A percentile compares a stretch with the other conserved stretches of the same genome.
Evolutionary conservation across 2,329 filamentous ascomycete genomes (phyloP).

Genomic region (Curvularia eragrostidis): DNA sequence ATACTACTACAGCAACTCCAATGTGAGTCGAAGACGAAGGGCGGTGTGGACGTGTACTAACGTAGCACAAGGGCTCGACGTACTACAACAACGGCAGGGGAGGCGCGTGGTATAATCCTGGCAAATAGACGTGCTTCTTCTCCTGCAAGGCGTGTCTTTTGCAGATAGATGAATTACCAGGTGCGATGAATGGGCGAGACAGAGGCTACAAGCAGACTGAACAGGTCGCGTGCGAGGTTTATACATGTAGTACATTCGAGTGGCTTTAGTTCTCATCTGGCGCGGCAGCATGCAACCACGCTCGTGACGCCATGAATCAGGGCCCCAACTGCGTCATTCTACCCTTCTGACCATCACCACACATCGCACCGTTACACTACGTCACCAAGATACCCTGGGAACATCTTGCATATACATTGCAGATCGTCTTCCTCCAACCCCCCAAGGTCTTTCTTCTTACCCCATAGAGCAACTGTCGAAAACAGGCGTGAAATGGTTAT

Average conservation of each 20-base stretch:
- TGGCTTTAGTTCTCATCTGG: not conserved
- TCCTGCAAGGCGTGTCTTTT: not conserved
- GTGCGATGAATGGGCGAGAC: not conserved
- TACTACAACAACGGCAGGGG: constrained; percentile 50
- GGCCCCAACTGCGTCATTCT: not conserved
- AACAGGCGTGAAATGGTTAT: constrained; percentile 19
- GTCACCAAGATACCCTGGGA: not conserved
- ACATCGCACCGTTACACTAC: not conserved
- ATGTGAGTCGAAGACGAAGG: constrained; percentile 7
- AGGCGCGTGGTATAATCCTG: constrained; percentile 36
- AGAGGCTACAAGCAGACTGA: not conserved
- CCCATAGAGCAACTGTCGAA: constrained; percentile 19
- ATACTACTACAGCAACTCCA: constrained; percentile 51
- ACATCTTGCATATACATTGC: not conserved
- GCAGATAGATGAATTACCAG: not conserved
- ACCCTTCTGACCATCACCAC: not conserved
- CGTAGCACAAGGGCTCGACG: constrained; percentile 33
- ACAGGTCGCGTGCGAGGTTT: not conserved
- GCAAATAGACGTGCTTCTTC: constrained; percentile 23
- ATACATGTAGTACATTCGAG: not conserved
- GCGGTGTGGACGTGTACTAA: not conserved
- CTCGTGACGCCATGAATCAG: not conserved
- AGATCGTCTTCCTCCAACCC: constrained; percentile 1
- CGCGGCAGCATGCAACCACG: not conserved
- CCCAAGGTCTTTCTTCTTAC: constrained; percentile 6